These are phyloP conservation scores for Solanum sejunctum DNA, from an alignment of 257 asterid species.

Conservation along the genomic window DNA sequence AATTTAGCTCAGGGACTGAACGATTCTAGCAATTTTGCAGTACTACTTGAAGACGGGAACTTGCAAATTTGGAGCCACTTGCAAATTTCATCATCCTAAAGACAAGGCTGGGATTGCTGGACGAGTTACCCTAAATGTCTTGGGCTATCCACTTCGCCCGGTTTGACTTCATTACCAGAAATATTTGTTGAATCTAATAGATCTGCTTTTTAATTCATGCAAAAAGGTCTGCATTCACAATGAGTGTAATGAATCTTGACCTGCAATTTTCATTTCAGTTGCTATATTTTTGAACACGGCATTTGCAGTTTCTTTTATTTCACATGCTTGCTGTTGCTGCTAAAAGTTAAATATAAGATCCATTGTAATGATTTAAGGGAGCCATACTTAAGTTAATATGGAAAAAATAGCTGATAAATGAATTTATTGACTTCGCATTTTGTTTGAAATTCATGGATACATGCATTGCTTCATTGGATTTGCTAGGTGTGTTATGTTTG, in stretches of 20 bases:
- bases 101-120: slow-evolving; percentile 89
- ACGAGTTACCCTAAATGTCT: slow-evolving; percentile 67
- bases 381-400: neutral
- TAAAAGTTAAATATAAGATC: neutral
- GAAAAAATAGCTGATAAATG: neutral
- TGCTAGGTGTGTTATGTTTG: neutral
- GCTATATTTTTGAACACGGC: neutral
- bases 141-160: slow-evolving; percentile 94
- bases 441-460: neutral
- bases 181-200: neutral
- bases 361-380: neutral
- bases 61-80: slow-evolving; percentile 86
- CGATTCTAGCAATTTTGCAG: slow-evolving; percentile 18
- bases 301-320: neutral
- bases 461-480: neutral
- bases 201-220: neutral
- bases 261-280: neutral
- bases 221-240: neutral
- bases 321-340: neutral
- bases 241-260: neutral
- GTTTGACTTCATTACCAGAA: slow-evolving; percentile 22
- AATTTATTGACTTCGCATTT: neutral
- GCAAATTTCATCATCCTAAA: slow-evolving; percentile 89
- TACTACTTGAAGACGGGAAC: slow-evolving; percentile 87
- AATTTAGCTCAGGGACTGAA: neutral